Conservation (phyloP, 2,329 filamentous ascomycete genomes). For the Proliferodiscus dingleyae region DNA sequence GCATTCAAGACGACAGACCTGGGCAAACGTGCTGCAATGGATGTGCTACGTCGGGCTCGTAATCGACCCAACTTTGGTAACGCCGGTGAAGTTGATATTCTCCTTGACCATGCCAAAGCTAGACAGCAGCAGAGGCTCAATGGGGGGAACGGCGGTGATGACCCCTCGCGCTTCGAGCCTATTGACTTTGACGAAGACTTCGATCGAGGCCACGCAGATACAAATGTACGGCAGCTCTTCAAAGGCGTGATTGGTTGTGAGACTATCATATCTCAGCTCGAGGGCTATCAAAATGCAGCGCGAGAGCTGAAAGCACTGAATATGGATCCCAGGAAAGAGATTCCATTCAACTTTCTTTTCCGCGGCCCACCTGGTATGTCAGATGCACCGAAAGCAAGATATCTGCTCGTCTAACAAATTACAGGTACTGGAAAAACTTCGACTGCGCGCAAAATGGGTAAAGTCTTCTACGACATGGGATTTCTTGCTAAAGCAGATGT, state of each 20-base stretch:
- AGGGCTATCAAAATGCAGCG: slow-evolving; percentile 43
- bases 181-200: slow-evolving; percentile 51
- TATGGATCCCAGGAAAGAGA: slow-evolving; percentile 44
- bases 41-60: slow-evolving; percentile 55
- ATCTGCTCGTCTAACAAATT: slow-evolving; percentile 7
- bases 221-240: slow-evolving; percentile 43
- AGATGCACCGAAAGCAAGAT: slow-evolving; percentile 44
- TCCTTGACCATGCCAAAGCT: slow-evolving; percentile 48
- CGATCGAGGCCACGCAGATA: slow-evolving; percentile 38
- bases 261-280: slow-evolving; percentile 43
- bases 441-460: slow-evolving; percentile 68
- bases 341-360: slow-evolving; percentile 57
- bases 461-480: slow-evolving; percentile 71
- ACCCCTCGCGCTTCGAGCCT: too few relatives aligned
- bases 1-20: slow-evolving; percentile 47
- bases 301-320: slow-evolving; percentile 40
- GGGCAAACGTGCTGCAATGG: slow-evolving; percentile 50
- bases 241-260: slow-evolving; percentile 47
- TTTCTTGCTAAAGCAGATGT: slow-evolving; percentile 58
- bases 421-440: slow-evolving; percentile 67
- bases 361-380: slow-evolving; percentile 55
- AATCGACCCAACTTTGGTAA: slow-evolving; percentile 67
- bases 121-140: slow-evolving; percentile 24
- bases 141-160: too few relatives aligned
- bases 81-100: slow-evolving; percentile 67